phyloP scores from a whole-genome alignment of 768 basidiomycete genomes.

The Leccinum ochraceum region DNA sequence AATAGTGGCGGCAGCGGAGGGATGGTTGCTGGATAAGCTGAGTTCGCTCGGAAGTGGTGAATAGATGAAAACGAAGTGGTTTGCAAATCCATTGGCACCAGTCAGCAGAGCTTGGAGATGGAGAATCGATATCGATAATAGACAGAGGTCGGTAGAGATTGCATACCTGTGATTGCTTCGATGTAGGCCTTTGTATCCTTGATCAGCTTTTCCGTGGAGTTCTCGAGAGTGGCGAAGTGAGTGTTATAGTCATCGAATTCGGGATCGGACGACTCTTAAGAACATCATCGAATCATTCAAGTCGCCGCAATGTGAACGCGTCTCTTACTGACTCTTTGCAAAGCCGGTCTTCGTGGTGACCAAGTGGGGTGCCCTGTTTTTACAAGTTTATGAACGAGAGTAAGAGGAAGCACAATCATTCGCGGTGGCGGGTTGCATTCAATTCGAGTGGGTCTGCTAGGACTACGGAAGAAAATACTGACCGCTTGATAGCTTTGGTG shows the following conservation, averaged over 20 bases:
- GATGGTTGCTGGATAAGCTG: conserved; percentile 76
- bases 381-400: conserved; percentile 12
- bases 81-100: conserved; percentile 59
- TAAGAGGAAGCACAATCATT: conserved; percentile 6
- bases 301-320: neutral
- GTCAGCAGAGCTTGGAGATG: conserved; percentile 58
- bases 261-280: conserved; percentile 73
- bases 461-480: conserved; percentile 18
- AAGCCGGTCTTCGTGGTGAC: conserved; percentile 87
- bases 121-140: conserved; percentile 5
- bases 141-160: neutral
- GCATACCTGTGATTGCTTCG: conserved; percentile 72
- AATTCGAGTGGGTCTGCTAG: neutral
- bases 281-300: conserved; percentile 5
- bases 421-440: conserved; percentile 4
- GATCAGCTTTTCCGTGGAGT: conserved; percentile 82
- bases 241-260: conserved; percentile 89
- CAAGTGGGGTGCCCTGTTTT: conserved; percentile 81
- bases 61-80: conserved; percentile 64
- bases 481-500: conserved; percentile 78
- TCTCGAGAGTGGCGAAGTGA: conserved; percentile 76
- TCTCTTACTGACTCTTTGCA: conserved; percentile 74
- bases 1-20: conserved; percentile 75
- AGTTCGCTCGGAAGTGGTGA: conserved; percentile 74
- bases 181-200: conserved; percentile 91